phyloP scores from a whole-genome alignment of 805 yeast genomes.

The Metschnikowia matae region DNA sequence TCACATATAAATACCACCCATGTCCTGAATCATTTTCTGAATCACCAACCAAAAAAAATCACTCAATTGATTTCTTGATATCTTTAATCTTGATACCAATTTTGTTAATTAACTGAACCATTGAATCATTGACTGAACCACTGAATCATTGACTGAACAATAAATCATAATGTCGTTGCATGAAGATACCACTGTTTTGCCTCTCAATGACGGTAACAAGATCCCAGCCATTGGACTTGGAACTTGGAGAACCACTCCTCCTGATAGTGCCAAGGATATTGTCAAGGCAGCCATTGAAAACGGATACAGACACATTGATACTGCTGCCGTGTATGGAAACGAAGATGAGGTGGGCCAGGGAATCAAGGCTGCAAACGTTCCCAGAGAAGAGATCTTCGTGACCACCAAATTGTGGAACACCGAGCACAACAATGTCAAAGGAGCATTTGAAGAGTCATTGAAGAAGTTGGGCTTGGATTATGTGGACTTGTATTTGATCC shows the following conservation, averaged over 20 bases:
- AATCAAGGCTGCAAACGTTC: conserved; percentile 20
- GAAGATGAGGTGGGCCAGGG: conserved; percentile 17
- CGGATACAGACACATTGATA: conserved; percentile 19
- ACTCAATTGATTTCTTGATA: no score
- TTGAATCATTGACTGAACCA: background rate
- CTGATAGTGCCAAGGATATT: conserved; percentile 49
- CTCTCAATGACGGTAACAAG: conserved; percentile 13
- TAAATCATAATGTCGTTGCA: conserved; percentile 9
- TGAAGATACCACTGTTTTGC: conserved; percentile 8
- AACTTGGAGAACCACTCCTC: conserved; percentile 60
- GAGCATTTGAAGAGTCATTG: conserved; percentile 58
- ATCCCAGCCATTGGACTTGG: conserved; percentile 18
- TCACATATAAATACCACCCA: background rate
- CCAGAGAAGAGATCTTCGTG: conserved; percentile 61
- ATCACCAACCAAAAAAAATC: no score
- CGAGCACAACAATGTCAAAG: conserved; percentile 49
- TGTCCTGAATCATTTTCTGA: no score
- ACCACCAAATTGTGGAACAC: conserved; percentile 70
- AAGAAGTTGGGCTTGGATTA: conserved; percentile 56
- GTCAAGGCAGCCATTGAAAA: conserved; percentile 53
- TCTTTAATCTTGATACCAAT: no score
- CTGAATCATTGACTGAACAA: background rate
- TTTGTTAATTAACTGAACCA: no score
- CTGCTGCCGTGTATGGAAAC: conserved; percentile 16
- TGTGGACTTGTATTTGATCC: conserved; percentile 68